Percentiles rank a stretch among this genome's conserved stretches.
These are phyloP conservation scores for Aristolochia fimbriata DNA, from an alignment of 164 flowering plant genomes.

Conservation along the genomic window DNA sequence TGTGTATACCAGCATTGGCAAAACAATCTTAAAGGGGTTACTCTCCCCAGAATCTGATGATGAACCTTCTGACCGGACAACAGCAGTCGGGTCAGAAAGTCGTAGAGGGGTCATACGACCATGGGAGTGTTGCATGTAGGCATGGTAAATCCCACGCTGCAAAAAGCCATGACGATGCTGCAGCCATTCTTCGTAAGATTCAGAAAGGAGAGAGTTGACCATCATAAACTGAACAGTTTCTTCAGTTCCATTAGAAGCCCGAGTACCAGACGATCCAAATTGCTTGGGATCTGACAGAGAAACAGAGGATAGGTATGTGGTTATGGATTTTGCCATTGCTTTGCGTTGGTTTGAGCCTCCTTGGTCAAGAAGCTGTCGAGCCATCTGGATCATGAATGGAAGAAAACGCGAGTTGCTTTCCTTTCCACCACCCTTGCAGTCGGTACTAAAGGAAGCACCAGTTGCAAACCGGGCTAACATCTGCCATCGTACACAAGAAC, in stretches of 20 bases:
- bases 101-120: slow-evolving; percentile 39
- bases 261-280: slow-evolving; percentile 30
- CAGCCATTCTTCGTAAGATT: slow-evolving; percentile 86
- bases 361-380: slow-evolving; percentile 78
- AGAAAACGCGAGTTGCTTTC: slow-evolving; percentile 93
- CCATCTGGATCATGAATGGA: slow-evolving; percentile 97
- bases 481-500: slow-evolving; percentile 28
- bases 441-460: slow-evolving; percentile 84
- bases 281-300: slow-evolving; percentile 41
- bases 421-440: slow-evolving; percentile 89
- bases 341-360: slow-evolving; percentile 52
- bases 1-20: slow-evolving; percentile 84
- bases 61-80: slow-evolving; percentile 16
- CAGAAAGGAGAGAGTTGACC: slow-evolving; percentile 87
- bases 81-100: slow-evolving; percentile 23
- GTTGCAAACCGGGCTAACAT: slow-evolving; percentile 98
- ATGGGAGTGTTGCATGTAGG: slow-evolving; percentile 79
- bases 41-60: slow-evolving; percentile 9
- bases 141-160: slow-evolving; percentile 87
- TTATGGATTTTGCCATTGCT: slow-evolving; percentile 50
- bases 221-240: slow-evolving; percentile 98
- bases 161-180: slow-evolving; percentile 72
- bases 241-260: slow-evolving; percentile 47
- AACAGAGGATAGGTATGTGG: slow-evolving; percentile 40
- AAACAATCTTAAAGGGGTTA: slow-evolving; percentile 46